Conservation (phyloP, 495 filamentous ascomycete genomes). For the Hamigera avellanea region DNA sequence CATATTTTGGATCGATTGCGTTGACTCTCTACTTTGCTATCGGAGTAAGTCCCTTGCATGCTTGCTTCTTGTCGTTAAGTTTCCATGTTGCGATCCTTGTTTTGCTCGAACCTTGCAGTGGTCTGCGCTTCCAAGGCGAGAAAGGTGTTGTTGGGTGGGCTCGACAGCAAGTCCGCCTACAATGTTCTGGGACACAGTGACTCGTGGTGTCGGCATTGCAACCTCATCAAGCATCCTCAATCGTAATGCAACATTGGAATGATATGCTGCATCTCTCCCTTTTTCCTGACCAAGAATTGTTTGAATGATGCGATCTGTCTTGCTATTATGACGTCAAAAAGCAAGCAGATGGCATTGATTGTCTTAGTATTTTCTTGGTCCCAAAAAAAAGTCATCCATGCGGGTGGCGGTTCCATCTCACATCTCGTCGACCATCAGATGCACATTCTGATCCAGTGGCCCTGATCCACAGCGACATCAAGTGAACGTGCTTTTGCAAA, state of each 20-base stretch:
- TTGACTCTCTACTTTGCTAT: conserved; percentile 86
- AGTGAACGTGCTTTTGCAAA: too few species aligned
- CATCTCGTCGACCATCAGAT: too few species aligned
- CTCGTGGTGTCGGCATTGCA: conserved; percentile 1
- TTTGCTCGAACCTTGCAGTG: conserved; percentile 9
- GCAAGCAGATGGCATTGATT: too few species aligned
- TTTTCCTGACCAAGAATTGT: not conserved
- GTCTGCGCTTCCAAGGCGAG: too few species aligned
- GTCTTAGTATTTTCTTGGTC: too few species aligned
- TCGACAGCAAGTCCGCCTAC: too few species aligned
- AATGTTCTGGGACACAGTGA: too few species aligned
- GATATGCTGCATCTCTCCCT: not conserved
- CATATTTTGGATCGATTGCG: conserved; percentile 90
- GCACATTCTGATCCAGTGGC: not conserved
- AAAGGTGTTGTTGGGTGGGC: too few species aligned
- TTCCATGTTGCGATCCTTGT: conserved; percentile 5
- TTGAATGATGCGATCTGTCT: too few species aligned
- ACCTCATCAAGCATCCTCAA: conserved; percentile 3
- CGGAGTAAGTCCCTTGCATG: conserved; percentile 53
- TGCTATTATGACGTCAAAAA: too few species aligned
- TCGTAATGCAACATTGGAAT: not conserved
- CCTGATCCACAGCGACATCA: not conserved
- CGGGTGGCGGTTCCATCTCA: too few species aligned
- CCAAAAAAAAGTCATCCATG: too few species aligned
- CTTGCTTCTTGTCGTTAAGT: conserved; percentile 7